Evolutionary conservation across 2,329 filamentous ascomycete genomes (phyloP).

Genomic region (Didymella glomerata): DNA sequence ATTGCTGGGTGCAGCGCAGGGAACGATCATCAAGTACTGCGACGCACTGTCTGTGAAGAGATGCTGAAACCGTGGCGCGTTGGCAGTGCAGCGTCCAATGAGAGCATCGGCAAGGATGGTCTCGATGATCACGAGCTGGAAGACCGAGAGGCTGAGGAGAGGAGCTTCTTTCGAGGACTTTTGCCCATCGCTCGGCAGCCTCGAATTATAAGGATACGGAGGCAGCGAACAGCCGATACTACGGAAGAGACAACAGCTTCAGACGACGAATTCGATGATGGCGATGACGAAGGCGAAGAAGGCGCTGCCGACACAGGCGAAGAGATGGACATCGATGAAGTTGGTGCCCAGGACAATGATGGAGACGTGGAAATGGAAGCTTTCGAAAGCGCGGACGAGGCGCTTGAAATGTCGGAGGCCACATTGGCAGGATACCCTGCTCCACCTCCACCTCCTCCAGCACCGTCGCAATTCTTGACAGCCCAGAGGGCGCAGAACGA

Average conservation of each 20-base stretch:
- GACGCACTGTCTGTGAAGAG: slow-evolving; percentile 87
- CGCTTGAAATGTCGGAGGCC: slow-evolving; percentile 77
- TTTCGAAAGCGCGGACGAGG: slow-evolving; percentile 64
- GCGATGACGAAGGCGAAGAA: slow-evolving; percentile 59
- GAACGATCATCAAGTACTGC: slow-evolving; percentile 78
- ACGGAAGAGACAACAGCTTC: slow-evolving; percentile 55
- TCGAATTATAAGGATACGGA: slow-evolving; percentile 38
- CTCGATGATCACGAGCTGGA: slow-evolving; percentile 81
- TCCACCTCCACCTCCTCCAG: slow-evolving; percentile 62
- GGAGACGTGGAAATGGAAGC: slow-evolving; percentile 61
- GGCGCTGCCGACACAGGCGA: slow-evolving; percentile 48
- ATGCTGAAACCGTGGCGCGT: slow-evolving; percentile 86
- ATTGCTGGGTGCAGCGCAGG: slow-evolving; percentile 90
- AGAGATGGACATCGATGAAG: slow-evolving; percentile 59
- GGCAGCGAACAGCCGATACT: slow-evolving; percentile 50
- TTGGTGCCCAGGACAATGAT: slow-evolving; percentile 57
- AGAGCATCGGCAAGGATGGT: slow-evolving; percentile 76
- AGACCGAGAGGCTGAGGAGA: slow-evolving; percentile 57
- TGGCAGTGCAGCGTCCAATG: slow-evolving; percentile 84
- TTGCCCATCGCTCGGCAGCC: slow-evolving; percentile 39
- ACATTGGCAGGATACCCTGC: slow-evolving; percentile 79
- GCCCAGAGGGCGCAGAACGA: slow-evolving; percentile 48
- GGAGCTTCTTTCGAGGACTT: slow-evolving; percentile 39
- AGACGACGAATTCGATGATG: slow-evolving; percentile 57
- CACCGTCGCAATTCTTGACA: slow-evolving; percentile 11